These are phyloP conservation scores for Ceratocystis diversiconidia DNA, from an alignment of 2,329 filamentous ascomycete species.

Conservation along the genomic window DNA sequence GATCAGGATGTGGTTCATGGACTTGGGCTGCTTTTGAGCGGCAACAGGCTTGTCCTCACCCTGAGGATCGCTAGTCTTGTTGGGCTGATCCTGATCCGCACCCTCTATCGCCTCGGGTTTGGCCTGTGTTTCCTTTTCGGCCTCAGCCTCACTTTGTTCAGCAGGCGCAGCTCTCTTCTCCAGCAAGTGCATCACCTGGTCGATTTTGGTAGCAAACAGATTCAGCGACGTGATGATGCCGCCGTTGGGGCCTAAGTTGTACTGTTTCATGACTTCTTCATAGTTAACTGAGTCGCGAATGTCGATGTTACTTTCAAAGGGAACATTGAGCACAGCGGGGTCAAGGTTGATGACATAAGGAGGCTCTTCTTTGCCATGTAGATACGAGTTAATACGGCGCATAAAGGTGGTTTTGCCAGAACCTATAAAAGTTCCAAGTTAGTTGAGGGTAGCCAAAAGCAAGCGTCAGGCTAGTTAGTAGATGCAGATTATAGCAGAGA, in stretches of 20 bases:
- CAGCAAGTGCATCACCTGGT: constrained; percentile 77
- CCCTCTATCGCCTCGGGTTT: constrained; percentile 84
- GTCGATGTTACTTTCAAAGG: constrained; percentile 95
- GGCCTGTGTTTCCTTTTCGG: constrained; percentile 78
- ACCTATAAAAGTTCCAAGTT: constrained; percentile 33
- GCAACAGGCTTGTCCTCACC: constrained; percentile 61
- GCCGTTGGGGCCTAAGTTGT: constrained; percentile 92
- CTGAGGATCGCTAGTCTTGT: constrained; percentile 79
- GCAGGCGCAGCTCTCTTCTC: constrained; percentile 63
- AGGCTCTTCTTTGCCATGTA: constrained; percentile 64
- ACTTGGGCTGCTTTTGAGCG: constrained; percentile 43
- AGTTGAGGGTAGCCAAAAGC: neutral
- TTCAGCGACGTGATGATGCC: constrained; percentile 93
- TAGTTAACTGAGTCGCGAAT: constrained; percentile 99
- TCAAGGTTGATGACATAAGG: constrained; percentile 97
- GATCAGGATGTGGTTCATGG: constrained; percentile 72
- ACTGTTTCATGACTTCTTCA: constrained; percentile 99
- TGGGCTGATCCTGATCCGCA: constrained; percentile 89
- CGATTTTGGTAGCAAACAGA: constrained; percentile 93
- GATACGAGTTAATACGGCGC: constrained; percentile 90
- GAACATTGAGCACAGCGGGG: constrained; percentile 81
- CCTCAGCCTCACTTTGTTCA: neutral
- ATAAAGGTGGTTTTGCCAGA: constrained; percentile 99
- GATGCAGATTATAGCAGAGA: too few species aligned
- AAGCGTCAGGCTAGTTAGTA: too few species aligned